Base-by-base conservation (phyloP, 164 flowering plant genomes). In the Annona cherimola region DNA sequence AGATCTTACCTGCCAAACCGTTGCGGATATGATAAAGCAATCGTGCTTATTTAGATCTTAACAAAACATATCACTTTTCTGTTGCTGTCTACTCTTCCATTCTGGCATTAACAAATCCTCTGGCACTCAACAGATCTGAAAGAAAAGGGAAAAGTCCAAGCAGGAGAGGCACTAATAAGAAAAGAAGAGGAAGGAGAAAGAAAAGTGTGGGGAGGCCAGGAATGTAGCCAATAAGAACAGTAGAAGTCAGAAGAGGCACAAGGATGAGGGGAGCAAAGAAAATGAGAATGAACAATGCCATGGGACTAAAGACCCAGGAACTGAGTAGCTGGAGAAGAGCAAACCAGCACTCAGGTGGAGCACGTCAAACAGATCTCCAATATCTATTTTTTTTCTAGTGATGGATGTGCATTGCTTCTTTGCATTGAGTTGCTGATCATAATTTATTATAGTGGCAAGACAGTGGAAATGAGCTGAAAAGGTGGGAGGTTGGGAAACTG, bases 1-100 rank as follows among this genome's bases (percentile, higher is more conserved):
- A 61, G 89, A 86, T 67, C 80, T 88, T 69, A 88, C 91, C 0
- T 88, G 91, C 78, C 88, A 84, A 74, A 84, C 91, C 14, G 91
- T 88, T 42, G 91, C 91, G 0, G 91, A 86, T 74, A 86, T 88
- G 91, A 88, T 61, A 84, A 84, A 79, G 91, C n/a, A n/a, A n/a
- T n/a, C n/a, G n/a, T n/a, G n/a, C n/a, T n/a, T n/a, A n/a, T n/a
- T n/a, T n/a, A n/a, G n/a, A n/a, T n/a, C n/a, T n/a, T n/a, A n/a
- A n/a, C n/a, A n/a, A n/a, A n/a, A n/a, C n/a, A n/a, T n/a, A n/a
- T n/a, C n/a, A n/a, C n/a, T n/a, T n/a, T n/a, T n/a, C n/a, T n/a
- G n/a, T n/a, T n/a, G n/a, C n/a, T n/a, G n/a, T 57, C 61, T 57
- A 4, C 19, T 61, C 35, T 40, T 70, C 66, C 16, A 41, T 69